Evolutionary conservation across 139 green algal species (phyloP).

Genomic region (Volvox reticuliferus): DNA sequence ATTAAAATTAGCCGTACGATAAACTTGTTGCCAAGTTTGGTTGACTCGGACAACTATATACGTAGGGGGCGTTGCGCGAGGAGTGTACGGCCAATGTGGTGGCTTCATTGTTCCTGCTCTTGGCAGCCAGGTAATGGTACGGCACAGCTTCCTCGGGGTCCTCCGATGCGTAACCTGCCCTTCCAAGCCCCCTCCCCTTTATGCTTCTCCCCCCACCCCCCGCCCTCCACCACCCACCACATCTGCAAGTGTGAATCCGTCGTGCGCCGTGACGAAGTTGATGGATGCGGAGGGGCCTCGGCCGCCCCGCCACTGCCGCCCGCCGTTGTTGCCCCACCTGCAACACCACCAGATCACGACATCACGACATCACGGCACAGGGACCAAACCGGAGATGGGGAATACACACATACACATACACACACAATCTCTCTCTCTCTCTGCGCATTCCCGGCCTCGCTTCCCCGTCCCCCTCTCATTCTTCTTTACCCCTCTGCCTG

Average conservation of each 20-base stretch:
- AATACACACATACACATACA: background rate
- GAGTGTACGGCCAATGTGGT: too few species aligned
- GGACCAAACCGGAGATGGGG: background rate
- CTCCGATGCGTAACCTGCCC: too few species aligned
- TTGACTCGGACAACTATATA: too few species aligned
- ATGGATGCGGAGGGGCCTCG: conserved; percentile 85
- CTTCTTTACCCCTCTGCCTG: background rate
- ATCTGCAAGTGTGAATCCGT: conserved; percentile 97
- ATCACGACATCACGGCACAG: background rate
- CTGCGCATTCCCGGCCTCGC: background rate
- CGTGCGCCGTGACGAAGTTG: conserved; percentile 98
- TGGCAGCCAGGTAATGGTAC: too few species aligned
- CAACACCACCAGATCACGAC: background rate
- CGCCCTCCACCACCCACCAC: conserved; percentile 63
- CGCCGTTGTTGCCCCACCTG: conserved; percentile 89
- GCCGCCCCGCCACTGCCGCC: conserved; percentile 79
- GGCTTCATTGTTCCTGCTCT: too few species aligned
- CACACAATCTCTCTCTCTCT: too few species aligned
- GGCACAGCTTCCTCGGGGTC: too few species aligned
- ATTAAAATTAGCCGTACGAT: too few species aligned
- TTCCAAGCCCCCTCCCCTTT: background rate
- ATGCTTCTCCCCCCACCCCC: background rate
- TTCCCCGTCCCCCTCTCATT: background rate
- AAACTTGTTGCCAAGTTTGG: too few species aligned
- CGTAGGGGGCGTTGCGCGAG: too few species aligned